phyloP scores from a whole-genome alignment of 176 grass and related monocot genomes.

The Puccinellia tenuiflora region DNA sequence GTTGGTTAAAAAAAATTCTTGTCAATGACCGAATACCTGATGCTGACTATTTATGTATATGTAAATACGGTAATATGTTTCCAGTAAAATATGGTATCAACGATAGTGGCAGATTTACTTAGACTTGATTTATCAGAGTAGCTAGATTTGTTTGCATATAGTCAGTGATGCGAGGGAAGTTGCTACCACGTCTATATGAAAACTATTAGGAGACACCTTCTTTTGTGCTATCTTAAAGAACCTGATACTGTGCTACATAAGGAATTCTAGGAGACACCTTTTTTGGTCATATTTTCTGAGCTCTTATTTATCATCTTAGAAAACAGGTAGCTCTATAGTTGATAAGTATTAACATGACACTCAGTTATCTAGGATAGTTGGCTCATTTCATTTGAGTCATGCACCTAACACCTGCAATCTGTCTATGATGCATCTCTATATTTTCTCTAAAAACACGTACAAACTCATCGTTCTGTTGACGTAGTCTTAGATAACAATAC shows the following conservation, averaged over 20 bases:
- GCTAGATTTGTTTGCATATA: not conserved
- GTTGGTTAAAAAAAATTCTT: not conserved
- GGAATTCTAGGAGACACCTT: not conserved
- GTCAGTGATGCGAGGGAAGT: not conserved
- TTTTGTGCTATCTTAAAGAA: not conserved
- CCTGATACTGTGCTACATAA: not conserved
- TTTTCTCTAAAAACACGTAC: not conserved
- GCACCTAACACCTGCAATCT: not conserved
- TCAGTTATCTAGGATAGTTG: not conserved
- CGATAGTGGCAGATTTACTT: not conserved
- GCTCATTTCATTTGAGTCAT: not conserved
- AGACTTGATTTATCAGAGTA: not conserved
- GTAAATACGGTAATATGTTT: not conserved
- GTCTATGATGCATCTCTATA: not conserved
- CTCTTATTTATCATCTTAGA: not conserved
- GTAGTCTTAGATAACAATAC: not conserved
- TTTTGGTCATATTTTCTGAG: not conserved
- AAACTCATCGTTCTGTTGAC: not conserved
- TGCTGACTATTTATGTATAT: not conserved
- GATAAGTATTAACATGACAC: not conserved
- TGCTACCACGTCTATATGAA: not conserved
- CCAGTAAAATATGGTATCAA: not conserved
- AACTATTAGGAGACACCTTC: not conserved
- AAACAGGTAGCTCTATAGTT: not conserved
- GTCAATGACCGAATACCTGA: not conserved